These are phyloP conservation scores for Penicillium paneum DNA, from an alignment of 2,329 filamentous ascomycete species.

Conservation along the genomic window DNA sequence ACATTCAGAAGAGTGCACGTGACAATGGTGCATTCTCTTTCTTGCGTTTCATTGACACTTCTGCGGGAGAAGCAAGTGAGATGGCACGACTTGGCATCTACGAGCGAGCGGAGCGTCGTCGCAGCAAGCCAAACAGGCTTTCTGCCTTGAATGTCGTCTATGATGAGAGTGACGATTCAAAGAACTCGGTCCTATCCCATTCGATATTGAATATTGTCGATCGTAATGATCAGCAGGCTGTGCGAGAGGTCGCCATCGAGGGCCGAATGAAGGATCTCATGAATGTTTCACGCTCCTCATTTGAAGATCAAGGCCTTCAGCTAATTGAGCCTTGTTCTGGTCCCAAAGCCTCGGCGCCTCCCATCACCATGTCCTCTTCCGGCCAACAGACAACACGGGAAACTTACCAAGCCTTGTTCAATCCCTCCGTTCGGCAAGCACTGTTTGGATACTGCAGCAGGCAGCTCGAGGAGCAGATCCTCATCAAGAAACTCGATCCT, in stretches of 20 bases:
- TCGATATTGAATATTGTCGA: conserved; percentile 78
- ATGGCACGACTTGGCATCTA: conserved; percentile 70
- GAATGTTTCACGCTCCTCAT: conserved; percentile 69
- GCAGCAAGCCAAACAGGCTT: conserved; percentile 54
- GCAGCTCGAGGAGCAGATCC: conserved; percentile 67
- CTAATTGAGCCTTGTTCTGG: conserved; percentile 77
- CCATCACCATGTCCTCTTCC: conserved; percentile 74
- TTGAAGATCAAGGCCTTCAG: conserved; percentile 67
- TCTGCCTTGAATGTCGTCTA: conserved; percentile 67
- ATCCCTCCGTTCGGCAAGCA: conserved; percentile 66
- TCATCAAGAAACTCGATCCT: conserved; percentile 69
- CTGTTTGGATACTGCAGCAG: conserved; percentile 63
- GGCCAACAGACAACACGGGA: conserved; percentile 65
- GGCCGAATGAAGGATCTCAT: conserved; percentile 72
- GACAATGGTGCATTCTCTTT: conserved; percentile 75
- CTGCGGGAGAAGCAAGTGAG: conserved; percentile 67
- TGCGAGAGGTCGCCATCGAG: conserved; percentile 68
- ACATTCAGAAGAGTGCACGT: conserved; percentile 64
- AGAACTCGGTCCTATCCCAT: conserved; percentile 67
- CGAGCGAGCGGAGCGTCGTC: conserved; percentile 65
- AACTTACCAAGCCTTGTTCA: conserved; percentile 71
- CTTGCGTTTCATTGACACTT: conserved; percentile 79
- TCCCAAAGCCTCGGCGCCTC: conserved; percentile 78
- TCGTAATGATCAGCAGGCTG: conserved; percentile 62
- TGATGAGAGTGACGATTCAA: conserved; percentile 55